These are phyloP conservation scores for Cyberlindnera mississippiensis DNA, from an alignment of 805 yeast genomes.

Conservation along the genomic window DNA sequence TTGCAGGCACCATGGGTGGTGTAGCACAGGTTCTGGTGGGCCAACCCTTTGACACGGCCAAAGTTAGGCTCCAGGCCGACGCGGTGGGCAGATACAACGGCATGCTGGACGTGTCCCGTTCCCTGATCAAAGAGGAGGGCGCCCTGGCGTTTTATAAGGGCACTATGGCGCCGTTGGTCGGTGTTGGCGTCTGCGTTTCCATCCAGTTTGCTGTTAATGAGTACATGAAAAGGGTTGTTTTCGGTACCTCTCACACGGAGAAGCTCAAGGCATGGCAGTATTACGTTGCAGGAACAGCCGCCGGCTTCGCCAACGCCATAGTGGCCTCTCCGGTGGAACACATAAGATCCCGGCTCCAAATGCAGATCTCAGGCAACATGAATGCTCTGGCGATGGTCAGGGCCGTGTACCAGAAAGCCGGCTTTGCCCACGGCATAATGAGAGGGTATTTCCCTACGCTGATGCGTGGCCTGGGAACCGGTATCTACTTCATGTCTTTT, in stretches of 20 bases:
- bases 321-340: conserved; percentile 94
- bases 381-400: conserved; percentile 72
- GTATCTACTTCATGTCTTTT: conserved; percentile 82
- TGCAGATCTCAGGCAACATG: conserved; percentile 59
- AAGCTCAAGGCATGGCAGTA: conserved; percentile 58
- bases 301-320: conserved; percentile 86
- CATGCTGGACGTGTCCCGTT: conserved; percentile 73
- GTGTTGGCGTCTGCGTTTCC: conserved; percentile 95
- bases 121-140: conserved; percentile 76
- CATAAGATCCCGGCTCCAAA: conserved; percentile 88
- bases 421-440: conserved; percentile 55
- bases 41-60: conserved; percentile 94
- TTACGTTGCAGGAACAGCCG: conserved; percentile 80
- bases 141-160: conserved; percentile 86
- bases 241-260: conserved; percentile 32
- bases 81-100: conserved; percentile 72
- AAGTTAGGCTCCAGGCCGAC: conserved; percentile 87
- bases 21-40: conserved; percentile 94
- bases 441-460: conserved; percentile 82
- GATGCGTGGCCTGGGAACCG: conserved; percentile 83
- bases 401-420: conserved; percentile 51
- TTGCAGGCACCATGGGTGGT: conserved; percentile 93
- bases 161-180: conserved; percentile 85
- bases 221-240: conserved; percentile 79
- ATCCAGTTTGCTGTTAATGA: conserved; percentile 95